Evolutionary conservation across 2,329 filamentous ascomycete genomes (phyloP).

Genomic region (Mycocentrospora acerina): DNA sequence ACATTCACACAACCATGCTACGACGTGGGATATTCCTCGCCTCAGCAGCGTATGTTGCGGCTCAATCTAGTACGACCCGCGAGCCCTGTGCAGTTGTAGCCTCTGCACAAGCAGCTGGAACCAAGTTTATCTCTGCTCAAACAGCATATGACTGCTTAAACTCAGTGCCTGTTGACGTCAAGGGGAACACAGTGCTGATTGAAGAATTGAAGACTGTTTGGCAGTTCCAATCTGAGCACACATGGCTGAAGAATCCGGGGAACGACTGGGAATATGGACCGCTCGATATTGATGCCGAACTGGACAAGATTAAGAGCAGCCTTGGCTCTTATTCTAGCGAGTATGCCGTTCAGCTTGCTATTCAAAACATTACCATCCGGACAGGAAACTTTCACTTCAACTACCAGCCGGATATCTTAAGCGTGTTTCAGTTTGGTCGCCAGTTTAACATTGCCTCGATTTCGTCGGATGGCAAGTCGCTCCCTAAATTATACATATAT

Average conservation of each 20-base stretch:
- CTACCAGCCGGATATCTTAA: constrained; percentile 29
- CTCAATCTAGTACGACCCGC: constrained; percentile 10
- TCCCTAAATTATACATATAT: constrained; percentile 37
- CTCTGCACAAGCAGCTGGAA: background rate
- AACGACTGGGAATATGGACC: constrained; percentile 34
- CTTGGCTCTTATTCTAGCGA: constrained; percentile 36
- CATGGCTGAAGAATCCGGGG: constrained; percentile 38
- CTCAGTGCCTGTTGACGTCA: constrained; percentile 33
- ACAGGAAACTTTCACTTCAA: constrained; percentile 32
- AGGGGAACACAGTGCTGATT: constrained; percentile 27
- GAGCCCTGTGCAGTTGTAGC: constrained; percentile 25
- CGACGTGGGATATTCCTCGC: constrained; percentile 14
- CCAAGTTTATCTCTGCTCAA: constrained; percentile 15
- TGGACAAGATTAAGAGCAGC: constrained; percentile 34
- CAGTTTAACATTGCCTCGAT: constrained; percentile 25
- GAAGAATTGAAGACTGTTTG: constrained; percentile 32
- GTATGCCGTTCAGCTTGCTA: constrained; percentile 41
- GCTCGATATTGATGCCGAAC: constrained; percentile 36
- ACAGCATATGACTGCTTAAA: constrained; percentile 30
- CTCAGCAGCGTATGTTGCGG: constrained; percentile 14
- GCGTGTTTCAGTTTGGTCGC: constrained; percentile 23
- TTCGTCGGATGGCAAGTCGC: constrained; percentile 32
- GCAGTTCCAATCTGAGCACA: constrained; percentile 40
- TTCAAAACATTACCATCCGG: constrained; percentile 24
- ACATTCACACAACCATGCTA: constrained; percentile 8